These are phyloP conservation scores for Galerina marginata DNA, from an alignment of 768 basidiomycete genomes.

Conservation along the genomic window DNA sequence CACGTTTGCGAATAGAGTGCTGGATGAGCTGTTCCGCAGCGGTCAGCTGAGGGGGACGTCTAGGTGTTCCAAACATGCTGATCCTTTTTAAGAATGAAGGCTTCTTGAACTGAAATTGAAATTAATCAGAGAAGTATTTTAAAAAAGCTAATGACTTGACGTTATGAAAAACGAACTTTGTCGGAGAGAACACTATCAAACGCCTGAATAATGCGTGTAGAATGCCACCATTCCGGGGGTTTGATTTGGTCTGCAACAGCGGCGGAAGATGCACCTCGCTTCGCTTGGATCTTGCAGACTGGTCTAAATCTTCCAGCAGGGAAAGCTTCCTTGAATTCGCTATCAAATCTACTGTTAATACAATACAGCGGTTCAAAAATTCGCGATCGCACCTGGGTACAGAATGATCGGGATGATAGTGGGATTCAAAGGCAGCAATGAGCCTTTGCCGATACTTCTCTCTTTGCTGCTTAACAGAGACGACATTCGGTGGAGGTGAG, in stretches of 20 bases:
- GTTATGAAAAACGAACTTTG: constrained; percentile 50
- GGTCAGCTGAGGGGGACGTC: constrained; percentile 74
- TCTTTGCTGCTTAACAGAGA: constrained; percentile 80
- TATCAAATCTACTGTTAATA: constrained; percentile 31
- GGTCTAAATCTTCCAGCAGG: constrained; percentile 91
- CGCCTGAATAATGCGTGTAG: constrained; percentile 87
- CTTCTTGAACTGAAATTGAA: constrained; percentile 72
- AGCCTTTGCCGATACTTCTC: constrained; percentile 80
- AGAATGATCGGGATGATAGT: constrained; percentile 89
- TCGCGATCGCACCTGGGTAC: constrained; percentile 62
- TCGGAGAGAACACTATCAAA: constrained; percentile 89
- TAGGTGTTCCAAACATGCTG: constrained; percentile 73
- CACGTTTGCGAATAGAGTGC: constrained; percentile 88
- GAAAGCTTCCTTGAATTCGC: constrained; percentile 95
- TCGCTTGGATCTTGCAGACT: constrained; percentile 89
- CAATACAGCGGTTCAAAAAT: constrained; percentile 5
- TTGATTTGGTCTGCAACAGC: constrained; percentile 90
- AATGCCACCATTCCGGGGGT: constrained; percentile 94
- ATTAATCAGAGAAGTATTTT: constrained; percentile 8
- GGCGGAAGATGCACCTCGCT: constrained; percentile 77
- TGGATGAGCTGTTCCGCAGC: constrained; percentile 86
- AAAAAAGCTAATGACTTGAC: background rate
- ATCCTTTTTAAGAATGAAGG: constrained; percentile 88
- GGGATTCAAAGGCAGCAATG: constrained; percentile 79
- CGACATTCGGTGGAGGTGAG: constrained; percentile 74